Percentiles rank a stretch among this genome's conserved stretches.
Evolutionary conservation across 2,329 filamentous ascomycete species (phyloP).

Genomic region (Penicillium vulpinum): DNA sequence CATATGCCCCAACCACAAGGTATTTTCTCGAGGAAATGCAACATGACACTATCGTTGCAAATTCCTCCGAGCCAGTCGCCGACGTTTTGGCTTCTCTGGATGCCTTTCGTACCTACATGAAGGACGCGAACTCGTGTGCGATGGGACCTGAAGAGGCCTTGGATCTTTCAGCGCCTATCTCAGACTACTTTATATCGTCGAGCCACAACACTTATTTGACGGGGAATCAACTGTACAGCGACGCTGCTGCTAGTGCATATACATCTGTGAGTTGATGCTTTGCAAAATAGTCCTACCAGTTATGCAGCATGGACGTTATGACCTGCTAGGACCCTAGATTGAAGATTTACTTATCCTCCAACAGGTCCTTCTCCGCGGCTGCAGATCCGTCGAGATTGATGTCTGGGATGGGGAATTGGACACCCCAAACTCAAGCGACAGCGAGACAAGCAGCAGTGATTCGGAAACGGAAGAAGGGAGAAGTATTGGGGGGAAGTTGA

Average conservation of each 20-base stretch:
- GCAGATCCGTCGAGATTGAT: conserved; percentile 91
- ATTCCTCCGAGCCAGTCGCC: neutral
- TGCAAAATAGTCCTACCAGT: neutral
- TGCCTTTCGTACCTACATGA: conserved; percentile 52
- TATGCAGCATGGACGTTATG: neutral
- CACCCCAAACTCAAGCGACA: conserved; percentile 31
- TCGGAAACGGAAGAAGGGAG: conserved; percentile 24
- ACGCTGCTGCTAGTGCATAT: conserved; percentile 76
- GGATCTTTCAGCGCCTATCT: conserved; percentile 68
- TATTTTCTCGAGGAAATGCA: conserved; percentile 29
- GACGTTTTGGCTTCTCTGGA: conserved; percentile 38
- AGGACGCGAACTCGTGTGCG: conserved; percentile 47
- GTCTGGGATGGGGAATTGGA: conserved; percentile 76
- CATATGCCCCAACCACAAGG: conserved; percentile 15
- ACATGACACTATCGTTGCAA: conserved; percentile 9
- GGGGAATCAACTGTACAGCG: conserved; percentile 80
- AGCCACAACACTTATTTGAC: conserved; percentile 93
- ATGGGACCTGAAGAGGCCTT: conserved; percentile 45
- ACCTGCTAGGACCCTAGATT: neutral
- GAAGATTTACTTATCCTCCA: neutral
- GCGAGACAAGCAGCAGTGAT: conserved; percentile 30
- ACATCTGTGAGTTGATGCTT: conserved; percentile 58
- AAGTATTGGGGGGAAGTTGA: conserved; percentile 22
- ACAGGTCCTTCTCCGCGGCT: conserved; percentile 71
- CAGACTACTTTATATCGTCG: conserved; percentile 90